Base-by-base conservation (phyloP, 129 eudicot species). In the Logfia minima region DNA sequence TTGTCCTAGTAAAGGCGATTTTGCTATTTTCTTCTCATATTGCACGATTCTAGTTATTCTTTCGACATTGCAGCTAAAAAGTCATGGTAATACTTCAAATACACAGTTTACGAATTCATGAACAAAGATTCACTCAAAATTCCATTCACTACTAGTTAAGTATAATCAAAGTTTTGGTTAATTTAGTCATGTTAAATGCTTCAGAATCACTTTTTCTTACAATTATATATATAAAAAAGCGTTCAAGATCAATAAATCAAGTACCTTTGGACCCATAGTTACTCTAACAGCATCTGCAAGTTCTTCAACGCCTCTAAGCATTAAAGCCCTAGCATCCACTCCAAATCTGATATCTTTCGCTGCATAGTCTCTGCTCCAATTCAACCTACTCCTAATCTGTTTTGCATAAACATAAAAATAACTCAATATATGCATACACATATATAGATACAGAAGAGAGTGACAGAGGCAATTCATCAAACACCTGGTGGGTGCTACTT, bases 211-310 rank as follows among this genome's bases (percentile, higher is more conserved):
- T 8, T 41, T 41, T 41, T 9, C 13, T 41, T 39, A 3, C 55
- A 48, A 3, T 13, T 13, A 48, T 43, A 3, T 53, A 53, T 53
- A 53, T 3, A 18, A 4, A 3, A 1, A 48, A 1, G n/a, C 18
- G n/a, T 48, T 48, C n/a, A 48, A 48, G 17, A 48, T 11, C n/a
- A 48, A 45, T 45, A 56, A 64, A 34, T 31, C 51, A 17, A 28
- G 28, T 61, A 90, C 96, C 91, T 88, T 88, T 7, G 97, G 97
- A 22, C 97, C 97, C 93, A 91, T 88, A 28, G 97, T 91, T 17
- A 91, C 97, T 88, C 60, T 86, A 59, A 91, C 97, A n/a, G 93
- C 93, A 81, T 91, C 97, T 73, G 97, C 93, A 56, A 91, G 93
- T 62, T 86, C 88, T 64, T 91, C 92, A 62, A 91, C 92, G 53